Evolutionary conservation across 257 asterid species (phyloP).

Genomic region (Solanum pimpinellifolium): DNA sequence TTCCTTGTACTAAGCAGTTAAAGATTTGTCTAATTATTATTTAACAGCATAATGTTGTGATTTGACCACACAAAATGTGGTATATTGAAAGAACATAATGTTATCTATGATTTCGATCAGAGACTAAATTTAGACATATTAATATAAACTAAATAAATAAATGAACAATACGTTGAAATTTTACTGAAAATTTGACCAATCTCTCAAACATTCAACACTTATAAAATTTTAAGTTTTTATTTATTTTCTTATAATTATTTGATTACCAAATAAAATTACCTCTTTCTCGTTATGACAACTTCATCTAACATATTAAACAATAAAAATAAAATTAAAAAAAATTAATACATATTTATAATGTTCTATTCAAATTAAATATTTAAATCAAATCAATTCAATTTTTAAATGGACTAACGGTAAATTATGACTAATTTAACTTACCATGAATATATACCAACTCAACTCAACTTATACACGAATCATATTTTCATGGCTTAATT

Average conservation of each 20-base stretch:
- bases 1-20: neutral
- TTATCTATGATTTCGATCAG: neutral
- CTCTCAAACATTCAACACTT: neutral
- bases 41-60: neutral
- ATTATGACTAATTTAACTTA: neutral
- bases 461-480: neutral
- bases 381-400: neutral
- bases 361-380: neutral
- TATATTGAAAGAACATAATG: neutral
- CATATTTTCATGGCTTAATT: neutral
- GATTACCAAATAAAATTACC: neutral
- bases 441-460: neutral
- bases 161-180: neutral
- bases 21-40: neutral
- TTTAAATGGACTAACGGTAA: neutral
- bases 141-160: neutral
- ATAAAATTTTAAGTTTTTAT: neutral
- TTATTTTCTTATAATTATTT: neutral
- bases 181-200: neutral
- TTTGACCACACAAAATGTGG: neutral
- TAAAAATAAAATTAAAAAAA: neutral
- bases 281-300: neutral
- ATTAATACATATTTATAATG: neutral
- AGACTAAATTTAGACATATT: fast-evolving
- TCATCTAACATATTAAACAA: neutral